phyloP scores from a whole-genome alignment of 176 grass and related monocot genomes.

The Poa annua region DNA sequence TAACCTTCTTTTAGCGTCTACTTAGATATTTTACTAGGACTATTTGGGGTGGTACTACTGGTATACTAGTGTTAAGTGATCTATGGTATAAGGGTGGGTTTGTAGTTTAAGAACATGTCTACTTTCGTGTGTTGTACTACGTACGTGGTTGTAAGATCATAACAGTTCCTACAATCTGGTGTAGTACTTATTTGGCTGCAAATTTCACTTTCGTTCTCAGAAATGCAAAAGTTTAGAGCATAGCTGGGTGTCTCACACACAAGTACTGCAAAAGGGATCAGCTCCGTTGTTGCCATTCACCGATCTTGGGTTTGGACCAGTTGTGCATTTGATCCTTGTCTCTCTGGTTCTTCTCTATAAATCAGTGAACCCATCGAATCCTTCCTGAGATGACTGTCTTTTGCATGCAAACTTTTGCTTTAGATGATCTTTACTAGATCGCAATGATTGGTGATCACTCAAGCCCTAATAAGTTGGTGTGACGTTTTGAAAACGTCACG shows the following conservation, averaged over 20 bases:
- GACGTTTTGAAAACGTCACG: background rate
- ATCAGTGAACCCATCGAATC: background rate
- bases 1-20: constrained; percentile 25
- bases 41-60: constrained; percentile 10
- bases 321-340: constrained; percentile 3
- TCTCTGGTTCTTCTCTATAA: background rate
- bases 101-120: constrained; percentile 15
- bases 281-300: constrained; percentile 21
- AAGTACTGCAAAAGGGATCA: background rate
- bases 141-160: constrained; percentile 34
- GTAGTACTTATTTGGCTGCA: constrained; percentile 16
- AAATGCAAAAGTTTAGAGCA: constrained; percentile 9
- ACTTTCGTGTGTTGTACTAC: background rate
- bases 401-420: background rate
- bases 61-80: constrained; percentile 27
- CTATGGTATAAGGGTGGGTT: constrained; percentile 17
- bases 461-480: background rate
- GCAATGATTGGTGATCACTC: background rate
- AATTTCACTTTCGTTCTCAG: constrained; percentile 19
- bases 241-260: background rate
- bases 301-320: constrained; percentile 12
- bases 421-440: background rate
- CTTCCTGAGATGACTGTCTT: background rate
- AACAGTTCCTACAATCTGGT: constrained; percentile 32
- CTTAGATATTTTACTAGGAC: background rate